Evolutionary conservation across 2,329 filamentous ascomycete species (phyloP), one percentile per base, ranked within the genome.

Genomic region (Aureobasidium musti): DNA sequence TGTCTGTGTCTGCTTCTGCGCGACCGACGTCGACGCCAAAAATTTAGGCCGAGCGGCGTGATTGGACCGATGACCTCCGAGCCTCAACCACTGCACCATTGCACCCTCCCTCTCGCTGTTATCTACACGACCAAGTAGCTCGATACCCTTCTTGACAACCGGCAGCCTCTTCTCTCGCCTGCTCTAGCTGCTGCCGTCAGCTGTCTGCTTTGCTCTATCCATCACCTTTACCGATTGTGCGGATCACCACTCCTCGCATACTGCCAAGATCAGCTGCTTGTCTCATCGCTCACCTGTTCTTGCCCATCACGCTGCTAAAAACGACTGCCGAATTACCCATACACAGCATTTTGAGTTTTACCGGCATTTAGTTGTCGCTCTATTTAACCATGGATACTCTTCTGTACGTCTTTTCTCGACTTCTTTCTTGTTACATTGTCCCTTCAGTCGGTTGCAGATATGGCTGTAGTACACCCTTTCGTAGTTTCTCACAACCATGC

Each of bases 311-410:
- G 21, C 26, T 59, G 23, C 17, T 28, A 23, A 26, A 66, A 41
- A 39, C 50, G 17, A 21, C 49, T 45, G 21, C 50, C 21, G 33
- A 54, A 23, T 64, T 54, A 54, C 30, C 47, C 61, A 64, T 43
- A 35, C 47, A 17, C 37, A 13, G 17, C 47, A 19, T 17, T 28
- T 13, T 49, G 7, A 35, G 30, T 63, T 50, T 28, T 63, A 5
- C 45, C 59, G 59, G 45, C 45, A 50, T 17, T 21, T 39, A 10
- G 28, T 41, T 30, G 45, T 33, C 49, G 14, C 41, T 39, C 52
- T 30, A 26, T 28, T 53, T 68, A 67, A 74, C 64, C 65, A 88
- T 88, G 86, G 86, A 88, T 76, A 88, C 86, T 67, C 76, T 88
- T 73, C 79, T 88, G 84, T 87, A 80, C 78, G 85, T 84, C 43